These are phyloP conservation scores for Misopates orontium DNA, from an alignment of 257 asterid species.

Conservation along the genomic window DNA sequence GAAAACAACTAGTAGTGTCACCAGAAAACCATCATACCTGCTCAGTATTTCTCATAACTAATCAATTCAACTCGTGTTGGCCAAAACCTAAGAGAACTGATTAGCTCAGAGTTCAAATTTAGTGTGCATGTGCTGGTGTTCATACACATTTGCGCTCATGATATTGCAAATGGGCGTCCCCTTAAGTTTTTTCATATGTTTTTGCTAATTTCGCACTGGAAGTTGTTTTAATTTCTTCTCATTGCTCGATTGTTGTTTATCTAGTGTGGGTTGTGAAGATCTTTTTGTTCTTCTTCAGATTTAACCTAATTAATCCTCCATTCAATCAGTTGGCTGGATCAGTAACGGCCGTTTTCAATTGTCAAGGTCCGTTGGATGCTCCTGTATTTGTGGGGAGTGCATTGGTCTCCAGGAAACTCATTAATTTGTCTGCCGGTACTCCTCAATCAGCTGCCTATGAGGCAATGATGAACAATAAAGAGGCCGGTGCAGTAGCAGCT, in stretches of 20 bases:
- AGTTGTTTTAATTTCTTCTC: not conserved
- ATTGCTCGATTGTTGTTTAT: not conserved
- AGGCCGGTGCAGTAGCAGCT: conserved; percentile 99
- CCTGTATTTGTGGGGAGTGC: conserved; percentile 98
- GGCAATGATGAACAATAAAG: conserved; percentile 79
- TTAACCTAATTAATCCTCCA: conserved; percentile 27
- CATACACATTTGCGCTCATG: not conserved
- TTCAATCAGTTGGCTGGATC: conserved; percentile 90
- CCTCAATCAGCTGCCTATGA: conserved; percentile 86
- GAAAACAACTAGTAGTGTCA: not conserved
- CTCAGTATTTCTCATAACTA: not conserved
- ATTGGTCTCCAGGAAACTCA: conserved; percentile 85
- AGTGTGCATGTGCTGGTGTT: conserved; percentile 10
- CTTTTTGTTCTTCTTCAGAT: conserved; percentile 8
- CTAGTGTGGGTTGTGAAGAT: too few relatives aligned
- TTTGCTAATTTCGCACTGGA: not conserved
- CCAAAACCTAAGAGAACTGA: conserved; percentile 6
- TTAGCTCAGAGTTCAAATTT: conserved; percentile 3
- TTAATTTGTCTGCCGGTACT: conserved; percentile 57
- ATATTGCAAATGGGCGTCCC: not conserved
- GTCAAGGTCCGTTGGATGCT: conserved; percentile 99
- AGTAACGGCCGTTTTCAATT: conserved; percentile 90
- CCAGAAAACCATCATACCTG: conserved; percentile 6
- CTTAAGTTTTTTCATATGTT: conserved; percentile 5
- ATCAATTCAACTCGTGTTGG: conserved; percentile 15